Evolutionary conservation across 495 filamentous ascomycete species (phyloP), one percentile per base, ranked within the genome.

Genomic region (Aspergillus cristatus): DNA sequence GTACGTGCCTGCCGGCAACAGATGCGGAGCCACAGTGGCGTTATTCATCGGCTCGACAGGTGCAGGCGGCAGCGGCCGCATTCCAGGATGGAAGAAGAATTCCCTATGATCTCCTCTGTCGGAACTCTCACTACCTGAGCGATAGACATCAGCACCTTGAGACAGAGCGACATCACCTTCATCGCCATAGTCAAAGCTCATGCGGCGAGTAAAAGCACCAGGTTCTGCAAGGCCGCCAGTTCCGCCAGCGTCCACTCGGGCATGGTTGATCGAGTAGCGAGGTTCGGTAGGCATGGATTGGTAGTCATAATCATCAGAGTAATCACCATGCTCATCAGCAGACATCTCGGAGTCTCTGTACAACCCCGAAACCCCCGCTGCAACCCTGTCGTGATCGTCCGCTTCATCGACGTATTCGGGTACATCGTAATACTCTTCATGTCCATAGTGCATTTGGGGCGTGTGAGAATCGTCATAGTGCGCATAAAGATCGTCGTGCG

Each of bases 181-280:
- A 50, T 95, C 91, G 0, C 85, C 91, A 54, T 96, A 89, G 50
- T 98, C 91, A 49, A 90, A 97, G 55, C 90, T 95, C 51, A 90
- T 66, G 36, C 86, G 67, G 35, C 81, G 71, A 14, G 53, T 63
- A 41, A 79, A 75, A 0, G 68, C 68, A 32, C 68, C 70, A 13
- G 88, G 88, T 39, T 84, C 74, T 14, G 84, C 74, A 14, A 94
- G 63, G 3, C 90, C 90, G 11, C 89, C 90, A 10, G 87, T 94
- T 11, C 84, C 91, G 22, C 72, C 81, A 17, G 82, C 83, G 54
- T 97, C 90, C 13, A 85, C 81, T 16, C 77, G 58, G 5, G 79
- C 77, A 34, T 65, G 60, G 8, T 74, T 71, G 51, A 86, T 79
- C 17, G 79, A 76, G 47, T 79, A 72, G 18, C 78, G 70, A 14